A percentile compares a stretch with the other conserved stretches of the same genome.
Conservation (phyloP, 495 filamentous ascomycete species). For the Aspergillus asperescens region DNA sequence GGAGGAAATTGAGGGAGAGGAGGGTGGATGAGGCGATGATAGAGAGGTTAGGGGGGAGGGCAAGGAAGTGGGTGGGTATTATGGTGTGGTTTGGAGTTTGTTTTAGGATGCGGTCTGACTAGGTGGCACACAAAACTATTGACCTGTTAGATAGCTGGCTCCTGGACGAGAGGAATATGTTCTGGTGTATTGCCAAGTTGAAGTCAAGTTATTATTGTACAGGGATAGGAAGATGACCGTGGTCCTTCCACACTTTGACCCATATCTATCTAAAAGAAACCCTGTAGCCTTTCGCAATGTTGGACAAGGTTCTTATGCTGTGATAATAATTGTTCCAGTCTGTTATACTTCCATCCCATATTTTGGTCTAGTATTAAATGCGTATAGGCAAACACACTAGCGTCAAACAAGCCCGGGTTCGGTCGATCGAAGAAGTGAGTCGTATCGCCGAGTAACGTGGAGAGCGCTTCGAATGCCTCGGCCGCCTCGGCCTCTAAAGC, state of each 20-base stretch:
- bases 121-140: background rate
- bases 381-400: slow-evolving; percentile 86
- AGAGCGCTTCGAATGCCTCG: slow-evolving; percentile 71
- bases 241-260: background rate
- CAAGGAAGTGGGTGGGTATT: slow-evolving; percentile 63
- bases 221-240: slow-evolving; percentile 9
- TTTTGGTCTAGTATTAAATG: slow-evolving; percentile 63
- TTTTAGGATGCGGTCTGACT: slow-evolving; percentile 40
- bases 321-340: slow-evolving; percentile 36
- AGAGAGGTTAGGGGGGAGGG: slow-evolving; percentile 50
- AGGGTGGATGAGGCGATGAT: slow-evolving; percentile 47
- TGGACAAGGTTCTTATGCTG: slow-evolving; percentile 47
- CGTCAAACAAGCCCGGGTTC: slow-evolving; percentile 74
- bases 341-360: slow-evolving; percentile 53
- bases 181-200: background rate
- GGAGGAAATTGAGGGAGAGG: slow-evolving; percentile 35
- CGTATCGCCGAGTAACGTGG: slow-evolving; percentile 57
- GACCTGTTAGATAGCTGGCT: background rate
- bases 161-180: background rate
- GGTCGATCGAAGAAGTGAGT: slow-evolving; percentile 61
- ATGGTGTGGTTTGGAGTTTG: slow-evolving; percentile 62
- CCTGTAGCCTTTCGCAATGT: slow-evolving; percentile 48
- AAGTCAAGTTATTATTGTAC: slow-evolving; percentile 23
- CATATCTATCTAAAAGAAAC: slow-evolving; percentile 26
- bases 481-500: slow-evolving; percentile 62